Evolutionary conservation across 495 filamentous ascomycete species (phyloP).

Genomic region (Staphylotrichum tortipilum): DNA sequence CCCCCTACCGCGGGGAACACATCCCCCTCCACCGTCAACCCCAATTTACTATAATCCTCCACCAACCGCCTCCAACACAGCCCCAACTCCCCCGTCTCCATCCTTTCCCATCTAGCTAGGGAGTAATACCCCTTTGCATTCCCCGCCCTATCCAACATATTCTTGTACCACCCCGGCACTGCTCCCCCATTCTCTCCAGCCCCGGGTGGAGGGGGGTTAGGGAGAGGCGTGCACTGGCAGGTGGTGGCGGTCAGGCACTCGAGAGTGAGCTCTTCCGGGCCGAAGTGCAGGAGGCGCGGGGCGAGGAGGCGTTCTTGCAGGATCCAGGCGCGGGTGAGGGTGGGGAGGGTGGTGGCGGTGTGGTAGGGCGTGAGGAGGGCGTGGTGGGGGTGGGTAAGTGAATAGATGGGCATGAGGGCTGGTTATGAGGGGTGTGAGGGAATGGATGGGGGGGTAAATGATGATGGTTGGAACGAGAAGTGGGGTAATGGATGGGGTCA

Average conservation of each 20-base stretch:
- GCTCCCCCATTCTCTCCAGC: no score
- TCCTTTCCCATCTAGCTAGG: background rate
- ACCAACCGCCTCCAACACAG: slow-evolving; percentile 12
- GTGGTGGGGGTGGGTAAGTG: background rate
- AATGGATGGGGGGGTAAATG: slow-evolving; percentile 14
- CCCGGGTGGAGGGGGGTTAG: background rate
- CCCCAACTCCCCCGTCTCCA: background rate
- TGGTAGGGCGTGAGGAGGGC: background rate
- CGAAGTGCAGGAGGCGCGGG: slow-evolving; percentile 15
- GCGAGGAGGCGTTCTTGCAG: slow-evolving; percentile 16
- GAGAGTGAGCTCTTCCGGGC: slow-evolving; percentile 11
- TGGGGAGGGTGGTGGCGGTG: slow-evolving; percentile 3
- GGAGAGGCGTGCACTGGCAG: slow-evolving; percentile 11
- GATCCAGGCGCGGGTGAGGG: slow-evolving; percentile 16
- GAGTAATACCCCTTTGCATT: slow-evolving; percentile 7
- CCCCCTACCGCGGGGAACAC: slow-evolving; percentile 16
- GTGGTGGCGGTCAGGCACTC: slow-evolving; percentile 5
- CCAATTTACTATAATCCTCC: slow-evolving; percentile 7
- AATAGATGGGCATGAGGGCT: slow-evolving; percentile 12
- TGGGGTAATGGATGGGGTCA: slow-evolving; percentile 9
- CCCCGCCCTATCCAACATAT: background rate
- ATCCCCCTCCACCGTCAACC: slow-evolving; percentile 11
- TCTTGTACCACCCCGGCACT: slow-evolving; percentile 2
- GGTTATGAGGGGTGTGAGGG: background rate
- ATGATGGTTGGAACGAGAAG: slow-evolving; percentile 20